phyloP scores from a whole-genome alignment of 257 asterid species.

The Solanum arcanum region DNA sequence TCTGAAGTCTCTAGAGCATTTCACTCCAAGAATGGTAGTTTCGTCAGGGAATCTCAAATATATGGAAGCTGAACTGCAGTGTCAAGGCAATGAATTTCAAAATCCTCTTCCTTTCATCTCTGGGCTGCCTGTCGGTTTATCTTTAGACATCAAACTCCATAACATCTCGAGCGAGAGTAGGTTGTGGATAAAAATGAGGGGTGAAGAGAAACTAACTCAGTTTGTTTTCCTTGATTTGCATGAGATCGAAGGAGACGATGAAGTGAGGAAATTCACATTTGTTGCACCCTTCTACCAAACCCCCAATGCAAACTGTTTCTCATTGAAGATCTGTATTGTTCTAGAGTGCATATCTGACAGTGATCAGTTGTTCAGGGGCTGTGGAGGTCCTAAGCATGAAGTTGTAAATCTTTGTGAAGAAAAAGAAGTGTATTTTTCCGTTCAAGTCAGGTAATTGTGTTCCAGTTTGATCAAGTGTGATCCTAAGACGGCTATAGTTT shows the following conservation, averaged over 20 bases:
- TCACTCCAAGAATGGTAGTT: constrained; percentile 34
- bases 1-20: constrained; percentile 32
- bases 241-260: constrained; percentile 31
- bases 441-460: constrained; percentile 2
- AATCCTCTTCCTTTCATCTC: constrained; percentile 56
- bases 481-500: not conserved
- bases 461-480: not conserved
- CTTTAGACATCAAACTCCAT: constrained; percentile 35
- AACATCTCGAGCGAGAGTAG: constrained; percentile 35
- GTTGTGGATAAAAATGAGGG: constrained; percentile 53
- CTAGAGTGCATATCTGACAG: constrained; percentile 47
- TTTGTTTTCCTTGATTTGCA: constrained; percentile 49
- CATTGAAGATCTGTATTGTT: constrained; percentile 41
- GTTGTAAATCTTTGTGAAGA: constrained; percentile 36
- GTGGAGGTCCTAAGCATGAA: constrained; percentile 40
- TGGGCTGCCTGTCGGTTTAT: constrained; percentile 75
- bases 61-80: constrained; percentile 36
- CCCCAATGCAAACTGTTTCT: constrained; percentile 41
- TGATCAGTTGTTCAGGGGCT: not conserved
- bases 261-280: constrained; percentile 30
- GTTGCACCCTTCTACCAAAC: constrained; percentile 47
- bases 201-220: constrained; percentile 32
- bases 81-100: constrained; percentile 26
- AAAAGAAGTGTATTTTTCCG: constrained; percentile 42
- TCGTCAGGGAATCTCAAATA: constrained; percentile 24